Percentiles rank a stretch among this genome's conserved stretches.
These are phyloP conservation scores for Botrytis pseudocinerea DNA, from an alignment of 2,329 filamentous ascomycete species.

Conservation along the genomic window DNA sequence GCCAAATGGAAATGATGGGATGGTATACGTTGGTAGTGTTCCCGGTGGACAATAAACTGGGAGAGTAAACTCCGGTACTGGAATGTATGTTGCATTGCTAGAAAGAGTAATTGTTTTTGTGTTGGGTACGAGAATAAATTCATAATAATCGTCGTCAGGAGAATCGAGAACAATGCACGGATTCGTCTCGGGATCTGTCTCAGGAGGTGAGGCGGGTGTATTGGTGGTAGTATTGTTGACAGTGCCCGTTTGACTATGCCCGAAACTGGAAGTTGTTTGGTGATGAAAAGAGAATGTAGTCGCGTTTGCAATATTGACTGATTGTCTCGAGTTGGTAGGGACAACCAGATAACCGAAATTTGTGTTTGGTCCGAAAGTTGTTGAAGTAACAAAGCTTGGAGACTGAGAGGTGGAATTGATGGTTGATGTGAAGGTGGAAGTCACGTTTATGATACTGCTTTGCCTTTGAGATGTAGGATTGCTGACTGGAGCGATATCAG, in stretches of 20 bases:
- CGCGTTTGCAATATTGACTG: neutral
- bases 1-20: neutral
- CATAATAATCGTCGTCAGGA: neutral
- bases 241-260: neutral
- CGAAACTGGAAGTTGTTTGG: neutral
- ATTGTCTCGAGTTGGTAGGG: neutral
- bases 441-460: neutral
- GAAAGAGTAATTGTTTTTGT: slow-evolving; percentile 34
- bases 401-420: neutral
- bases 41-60: slow-evolving; percentile 30
- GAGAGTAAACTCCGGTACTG: slow-evolving; percentile 34
- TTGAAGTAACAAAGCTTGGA: neutral
- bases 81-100: slow-evolving; percentile 24
- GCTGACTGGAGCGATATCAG: neutral
- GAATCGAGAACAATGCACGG: slow-evolving; percentile 1
- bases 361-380: neutral
- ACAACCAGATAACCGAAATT: neutral
- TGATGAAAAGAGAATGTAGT: neutral
- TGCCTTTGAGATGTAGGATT: neutral
- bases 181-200: neutral
- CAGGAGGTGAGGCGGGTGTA: neutral
- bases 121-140: slow-evolving; percentile 33
- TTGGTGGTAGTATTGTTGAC: no score
- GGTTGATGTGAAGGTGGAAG: neutral
- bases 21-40: neutral